A percentile compares a stretch with the other conserved stretches of the same genome.
Evolutionary conservation across 2,329 filamentous ascomycete genomes (phyloP).

Genomic region (Pseudocercospora vitis): DNA sequence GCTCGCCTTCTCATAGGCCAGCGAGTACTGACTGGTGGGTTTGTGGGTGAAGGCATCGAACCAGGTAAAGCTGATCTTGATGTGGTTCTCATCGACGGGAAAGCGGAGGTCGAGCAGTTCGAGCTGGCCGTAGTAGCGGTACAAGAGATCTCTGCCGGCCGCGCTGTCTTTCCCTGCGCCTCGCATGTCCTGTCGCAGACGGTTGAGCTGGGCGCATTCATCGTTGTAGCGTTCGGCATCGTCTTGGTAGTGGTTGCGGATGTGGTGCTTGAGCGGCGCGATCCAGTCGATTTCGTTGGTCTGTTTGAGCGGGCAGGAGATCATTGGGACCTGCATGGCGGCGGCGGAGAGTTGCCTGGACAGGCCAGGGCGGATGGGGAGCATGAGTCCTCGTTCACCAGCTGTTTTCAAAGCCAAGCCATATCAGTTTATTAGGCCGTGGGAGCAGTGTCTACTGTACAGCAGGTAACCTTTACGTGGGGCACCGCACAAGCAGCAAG

Average conservation of each 20-base stretch:
- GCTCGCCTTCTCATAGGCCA: slow-evolving; percentile 97
- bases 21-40: slow-evolving; percentile 90
- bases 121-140: slow-evolving; percentile 96
- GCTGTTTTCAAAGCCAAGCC: slow-evolving; percentile 4
- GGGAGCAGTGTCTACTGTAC: too few species aligned
- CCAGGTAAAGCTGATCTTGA: slow-evolving; percentile 99
- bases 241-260: slow-evolving; percentile 89
- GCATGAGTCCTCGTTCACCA: slow-evolving; percentile 32
- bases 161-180: slow-evolving; percentile 96
- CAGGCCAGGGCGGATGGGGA: slow-evolving; percentile 38
- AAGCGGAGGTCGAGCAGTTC: slow-evolving; percentile 93
- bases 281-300: slow-evolving; percentile 99
- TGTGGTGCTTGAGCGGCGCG: slow-evolving; percentile 85
- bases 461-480: too few species aligned
- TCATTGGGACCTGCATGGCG: slow-evolving; percentile 90
- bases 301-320: slow-evolving; percentile 85
- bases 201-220: slow-evolving; percentile 91
- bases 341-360: slow-evolving; percentile 36
- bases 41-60: slow-evolving; percentile 99
- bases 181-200: slow-evolving; percentile 95
- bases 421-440: slow-evolving; percentile 1
- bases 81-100: slow-evolving; percentile 96
- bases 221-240: slow-evolving; percentile 94
- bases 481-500: slow-evolving; percentile 1
- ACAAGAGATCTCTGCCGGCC: slow-evolving; percentile 86